Base-by-base conservation (phyloP, 2,329 filamentous ascomycete species). In the Cryphonectria japonica region DNA sequence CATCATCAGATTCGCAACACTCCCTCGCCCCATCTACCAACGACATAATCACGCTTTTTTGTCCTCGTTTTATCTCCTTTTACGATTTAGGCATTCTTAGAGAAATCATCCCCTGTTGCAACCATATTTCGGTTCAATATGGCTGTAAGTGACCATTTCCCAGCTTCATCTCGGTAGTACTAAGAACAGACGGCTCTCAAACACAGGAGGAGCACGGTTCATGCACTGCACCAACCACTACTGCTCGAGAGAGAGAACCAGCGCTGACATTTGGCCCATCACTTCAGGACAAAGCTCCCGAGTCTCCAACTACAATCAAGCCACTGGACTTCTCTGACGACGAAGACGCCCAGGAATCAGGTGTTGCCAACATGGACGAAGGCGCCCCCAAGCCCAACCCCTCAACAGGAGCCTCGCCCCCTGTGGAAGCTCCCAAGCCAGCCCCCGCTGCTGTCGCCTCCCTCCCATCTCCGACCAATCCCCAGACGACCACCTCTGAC, bases 251-350 rank as follows among this genome's bases (percentile, higher is more conserved):
- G 50, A 37, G 32, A 64, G n/a, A 29, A 62, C 69, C 52, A 65
- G 32, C 22, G 59, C 65, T 72, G 63, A 72, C 50, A 43, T 43
- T 43, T 41, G 34, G n/a, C 41, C 7, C 62, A 54, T 54, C 32
- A 50, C 16, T 46, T 14, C 61, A 73, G 70, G 70, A 72, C 67
- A 73, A 73, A 68, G 60, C 68, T 41, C 86, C 89, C 52, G 89
- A 92, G 80, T 91, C 89, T 63, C 89, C 89, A 13, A 91, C 89
- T 14, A 92, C 89, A 61, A 89, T 85, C 68, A 83, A 85, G 76
- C 89, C 89, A 9, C 84, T 91, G 78, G 89, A 91, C 73, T 86
- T 91, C 83, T 89, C 92, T 78, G 91, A 93, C 82, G 90, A 92
- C 76, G 91, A 91, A 77, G 91, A 91, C 77, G 81, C 89, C 67